Percentiles rank a stretch among this genome's conserved stretches.
These are phyloP conservation scores for Monosporascus sp. DNA, from an alignment of 2,329 filamentous ascomycete genomes.

Conservation along the genomic window DNA sequence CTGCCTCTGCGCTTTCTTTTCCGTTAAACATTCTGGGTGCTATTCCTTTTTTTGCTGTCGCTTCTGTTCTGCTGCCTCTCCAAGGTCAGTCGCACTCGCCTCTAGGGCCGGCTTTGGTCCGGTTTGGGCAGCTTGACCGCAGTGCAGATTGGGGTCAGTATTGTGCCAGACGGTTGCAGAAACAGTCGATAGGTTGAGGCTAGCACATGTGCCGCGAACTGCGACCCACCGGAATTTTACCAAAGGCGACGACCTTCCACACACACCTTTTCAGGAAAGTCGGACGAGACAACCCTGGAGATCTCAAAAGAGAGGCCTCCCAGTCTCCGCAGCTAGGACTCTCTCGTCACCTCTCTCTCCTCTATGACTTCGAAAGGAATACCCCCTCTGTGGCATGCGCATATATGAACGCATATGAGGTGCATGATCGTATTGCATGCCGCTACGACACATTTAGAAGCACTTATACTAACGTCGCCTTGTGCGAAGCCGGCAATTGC, in stretches of 20 bases:
- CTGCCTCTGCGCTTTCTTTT: no score
- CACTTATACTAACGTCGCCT: neutral
- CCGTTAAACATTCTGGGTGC: no score
- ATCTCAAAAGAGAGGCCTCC: constrained; percentile 13
- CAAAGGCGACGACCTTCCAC: neutral
- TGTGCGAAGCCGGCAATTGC: no score
- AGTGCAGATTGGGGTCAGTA: neutral
- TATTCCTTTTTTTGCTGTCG: neutral
- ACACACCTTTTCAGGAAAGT: constrained; percentile 14
- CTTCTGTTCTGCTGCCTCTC: neutral
- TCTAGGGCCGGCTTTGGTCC: neutral
- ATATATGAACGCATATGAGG: neutral
- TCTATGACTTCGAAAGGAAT: no score
- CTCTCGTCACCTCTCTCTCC: neutral
- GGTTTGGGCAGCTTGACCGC: neutral
- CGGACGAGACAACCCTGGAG: constrained; percentile 4
- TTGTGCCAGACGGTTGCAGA: neutral
- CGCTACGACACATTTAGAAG: neutral
- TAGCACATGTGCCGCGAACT: neutral
- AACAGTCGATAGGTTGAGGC: neutral
- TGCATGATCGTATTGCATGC: neutral
- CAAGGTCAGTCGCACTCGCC: neutral
- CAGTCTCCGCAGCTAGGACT: constrained; percentile 5
- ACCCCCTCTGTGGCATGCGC: no score
- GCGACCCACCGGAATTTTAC: neutral